Percentiles rank a stretch among this genome's conserved stretches.
Evolutionary conservation across 2,329 filamentous ascomycete species (phyloP).

Genomic region (Cladophialophora exuberans): DNA sequence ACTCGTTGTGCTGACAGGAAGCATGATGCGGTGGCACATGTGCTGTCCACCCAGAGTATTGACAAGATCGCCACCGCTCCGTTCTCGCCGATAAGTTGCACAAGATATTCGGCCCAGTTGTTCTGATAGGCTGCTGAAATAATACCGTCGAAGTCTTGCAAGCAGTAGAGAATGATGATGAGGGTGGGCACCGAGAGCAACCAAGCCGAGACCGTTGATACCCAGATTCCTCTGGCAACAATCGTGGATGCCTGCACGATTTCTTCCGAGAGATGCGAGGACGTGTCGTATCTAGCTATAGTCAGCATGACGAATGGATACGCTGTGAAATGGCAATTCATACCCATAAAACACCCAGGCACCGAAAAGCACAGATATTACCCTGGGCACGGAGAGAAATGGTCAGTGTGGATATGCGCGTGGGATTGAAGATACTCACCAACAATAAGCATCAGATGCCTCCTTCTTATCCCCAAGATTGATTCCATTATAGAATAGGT

Average conservation of each 20-base stretch:
- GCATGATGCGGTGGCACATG: slow-evolving; percentile 42
- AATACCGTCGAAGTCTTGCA: slow-evolving; percentile 46
- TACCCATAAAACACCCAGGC: slow-evolving; percentile 43
- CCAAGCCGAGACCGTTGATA: slow-evolving; percentile 42
- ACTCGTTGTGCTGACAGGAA: slow-evolving; percentile 46
- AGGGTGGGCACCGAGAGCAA: slow-evolving; percentile 44
- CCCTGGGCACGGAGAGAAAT: slow-evolving; percentile 8
- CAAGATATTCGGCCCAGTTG: slow-evolving; percentile 46
- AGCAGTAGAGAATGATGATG: slow-evolving; percentile 46
- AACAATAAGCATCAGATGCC: slow-evolving; percentile 43
- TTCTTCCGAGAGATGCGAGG: slow-evolving; percentile 44
- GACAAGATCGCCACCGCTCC: slow-evolving; percentile 42
- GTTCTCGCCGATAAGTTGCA: slow-evolving; percentile 42
- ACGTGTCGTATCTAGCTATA: slow-evolving; percentile 15
- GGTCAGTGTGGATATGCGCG: background rate
- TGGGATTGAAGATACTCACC: slow-evolving; percentile 29
- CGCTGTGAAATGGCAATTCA: background rate
- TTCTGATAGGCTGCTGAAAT: slow-evolving; percentile 41
- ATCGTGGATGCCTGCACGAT: slow-evolving; percentile 42
- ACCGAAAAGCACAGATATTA: slow-evolving; percentile 42
- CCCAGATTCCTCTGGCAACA: slow-evolving; percentile 47
- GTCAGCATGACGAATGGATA: background rate
- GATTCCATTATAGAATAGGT: slow-evolving; percentile 46
- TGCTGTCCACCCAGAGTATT: slow-evolving; percentile 44
- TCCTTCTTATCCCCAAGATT: slow-evolving; percentile 40